Evolutionary conservation across 192 early-diverging fungal genomes (phyloP).

Genomic region (Podila epicladia): DNA sequence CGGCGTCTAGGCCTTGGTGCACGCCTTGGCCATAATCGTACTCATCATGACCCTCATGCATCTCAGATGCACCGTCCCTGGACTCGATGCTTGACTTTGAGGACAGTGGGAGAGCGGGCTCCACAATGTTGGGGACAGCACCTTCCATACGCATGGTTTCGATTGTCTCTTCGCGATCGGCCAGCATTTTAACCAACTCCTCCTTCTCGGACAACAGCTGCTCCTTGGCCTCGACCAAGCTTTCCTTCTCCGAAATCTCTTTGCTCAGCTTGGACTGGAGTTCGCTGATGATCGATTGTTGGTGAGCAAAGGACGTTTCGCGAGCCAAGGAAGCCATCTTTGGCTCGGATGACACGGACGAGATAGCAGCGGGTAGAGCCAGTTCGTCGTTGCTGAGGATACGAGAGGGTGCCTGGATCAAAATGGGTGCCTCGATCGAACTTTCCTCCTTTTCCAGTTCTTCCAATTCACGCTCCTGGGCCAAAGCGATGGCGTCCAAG

Average conservation of each 20-base stretch:
- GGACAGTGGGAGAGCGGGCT: not conserved
- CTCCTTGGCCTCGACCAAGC: conserved; percentile 40
- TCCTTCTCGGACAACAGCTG: conserved; percentile 48
- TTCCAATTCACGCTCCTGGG: not conserved
- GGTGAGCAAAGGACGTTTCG: conserved; percentile 54
- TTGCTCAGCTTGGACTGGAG: conserved; percentile 61
- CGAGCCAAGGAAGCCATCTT: conserved; percentile 38
- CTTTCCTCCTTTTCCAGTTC: not conserved
- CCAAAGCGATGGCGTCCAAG: conserved; percentile 2
- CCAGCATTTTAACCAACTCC: conserved; percentile 62
- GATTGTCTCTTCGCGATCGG: conserved; percentile 66
- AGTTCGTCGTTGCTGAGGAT: conserved; percentile 4
- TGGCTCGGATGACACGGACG: conserved; percentile 8
- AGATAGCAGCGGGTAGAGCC: not conserved
- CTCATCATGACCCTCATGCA: not conserved
- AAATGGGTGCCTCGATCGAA: not conserved
- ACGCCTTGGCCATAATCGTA: not conserved
- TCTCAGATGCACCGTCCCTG: not conserved
- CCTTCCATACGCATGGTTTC: conserved; percentile 59
- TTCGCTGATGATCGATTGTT: conserved; percentile 65
- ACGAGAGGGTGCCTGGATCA: conserved; percentile 2
- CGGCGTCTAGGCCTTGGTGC: not conserved
- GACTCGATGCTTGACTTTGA: not conserved
- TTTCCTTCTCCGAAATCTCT: conserved; percentile 58
- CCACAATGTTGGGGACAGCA: conserved; percentile 21